These are phyloP conservation scores for Corynespora cassiicola DNA, from an alignment of 2,329 filamentous ascomycete genomes.

Conservation along the genomic window DNA sequence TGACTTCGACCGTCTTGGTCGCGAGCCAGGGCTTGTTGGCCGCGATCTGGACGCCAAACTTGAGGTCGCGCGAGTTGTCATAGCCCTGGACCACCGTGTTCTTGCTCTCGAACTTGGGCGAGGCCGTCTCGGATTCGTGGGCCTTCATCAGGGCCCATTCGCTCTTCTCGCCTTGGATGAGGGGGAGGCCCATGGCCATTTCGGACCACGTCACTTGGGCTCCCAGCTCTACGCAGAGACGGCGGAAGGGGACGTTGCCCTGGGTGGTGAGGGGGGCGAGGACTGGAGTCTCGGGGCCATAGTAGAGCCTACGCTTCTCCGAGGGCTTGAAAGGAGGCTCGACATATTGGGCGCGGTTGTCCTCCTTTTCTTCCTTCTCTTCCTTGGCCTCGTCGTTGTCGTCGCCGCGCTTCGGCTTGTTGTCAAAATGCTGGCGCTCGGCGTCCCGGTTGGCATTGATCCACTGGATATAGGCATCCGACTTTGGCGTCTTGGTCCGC, in stretches of 20 bases:
- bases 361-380: constrained; percentile 54
- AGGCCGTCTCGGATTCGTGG: constrained; percentile 79
- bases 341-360: constrained; percentile 79
- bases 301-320: constrained; percentile 93
- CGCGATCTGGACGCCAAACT: constrained; percentile 91
- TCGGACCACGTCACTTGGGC: constrained; percentile 96
- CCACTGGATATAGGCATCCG: constrained; percentile 80
- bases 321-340: constrained; percentile 89
- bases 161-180: constrained; percentile 86
- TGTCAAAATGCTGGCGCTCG: constrained; percentile 40
- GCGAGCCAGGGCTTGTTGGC: constrained; percentile 92
- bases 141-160: constrained; percentile 97
- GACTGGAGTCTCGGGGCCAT: constrained; percentile 89
- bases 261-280: constrained; percentile 96
- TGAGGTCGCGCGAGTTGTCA: constrained; percentile 81
- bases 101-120: constrained; percentile 70
- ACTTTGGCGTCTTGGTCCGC: constrained; percentile 71
- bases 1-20: constrained; percentile 83
- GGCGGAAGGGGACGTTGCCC: constrained; percentile 92
- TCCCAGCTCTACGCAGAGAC: constrained; percentile 86
- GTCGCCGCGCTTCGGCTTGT: constrained; percentile 37
- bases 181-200: constrained; percentile 91
- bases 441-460: constrained; percentile 67
- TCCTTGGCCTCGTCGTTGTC: constrained; percentile 25
- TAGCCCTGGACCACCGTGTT: constrained; percentile 73